Base-by-base conservation (phyloP, 2,329 filamentous ascomycete species). In the Lachnellula hyalina region DNA sequence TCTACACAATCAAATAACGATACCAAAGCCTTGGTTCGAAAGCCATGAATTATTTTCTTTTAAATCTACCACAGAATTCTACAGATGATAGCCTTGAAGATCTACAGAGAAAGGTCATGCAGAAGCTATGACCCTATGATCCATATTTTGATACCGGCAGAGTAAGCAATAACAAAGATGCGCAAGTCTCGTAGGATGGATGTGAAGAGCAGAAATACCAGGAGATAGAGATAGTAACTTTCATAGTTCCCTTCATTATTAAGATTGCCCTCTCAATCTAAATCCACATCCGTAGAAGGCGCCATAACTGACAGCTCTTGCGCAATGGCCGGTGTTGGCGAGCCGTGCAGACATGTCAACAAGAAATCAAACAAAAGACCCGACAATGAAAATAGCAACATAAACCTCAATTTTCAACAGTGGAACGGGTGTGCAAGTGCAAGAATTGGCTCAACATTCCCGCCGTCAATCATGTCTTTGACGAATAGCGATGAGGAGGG, bases 361-460 rank as follows among this genome's bases (percentile, higher is more conserved):
- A 50, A 47, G 49, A 35, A 23, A 32, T 25, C 45, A 45, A 41
- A 41, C 38, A 41, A 19, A 41, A 19, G 17, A 15, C 15, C 15
- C 38, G 17, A 41, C 40, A 49, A 8, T 40, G 38, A 49, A 49
- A 47, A 45, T 34, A 41, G 45, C 17, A 51, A 36, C 7, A 14
- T 41, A 35, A 25, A 25, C 11, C 21, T 49, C 36, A 49, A 47
- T 21, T 36, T 59, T 28, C 51, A 54, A 41, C 52, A 38, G 46
- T 62, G 60, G 60, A 62, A 62, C 41, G 49, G 52, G 50, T 41
- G 38, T 61, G 38, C 15, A 41, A 9, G 60, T 47, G 52, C 53
- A 7, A 58, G 54, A 46, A 51, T 47, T 42, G 14, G 28, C 28
- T n/a, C 17, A 8, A 52, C 47, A 44, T 15, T 25, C 47, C 28